These are phyloP conservation scores for Akanthomyces uredinophilus DNA, from an alignment of 2,329 filamentous ascomycete species.

Conservation along the genomic window DNA sequence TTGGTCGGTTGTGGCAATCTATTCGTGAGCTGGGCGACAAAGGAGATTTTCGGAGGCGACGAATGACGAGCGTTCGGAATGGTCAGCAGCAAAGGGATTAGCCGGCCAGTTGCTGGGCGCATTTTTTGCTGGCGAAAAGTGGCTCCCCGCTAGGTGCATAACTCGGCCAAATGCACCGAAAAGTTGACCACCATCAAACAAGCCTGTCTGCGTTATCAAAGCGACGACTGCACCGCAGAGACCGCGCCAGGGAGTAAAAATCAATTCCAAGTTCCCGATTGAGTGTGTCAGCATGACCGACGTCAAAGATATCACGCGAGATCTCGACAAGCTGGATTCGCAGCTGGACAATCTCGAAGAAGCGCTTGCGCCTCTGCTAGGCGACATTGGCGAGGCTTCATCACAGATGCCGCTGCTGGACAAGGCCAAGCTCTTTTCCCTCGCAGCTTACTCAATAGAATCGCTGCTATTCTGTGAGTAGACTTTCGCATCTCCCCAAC, in stretches of 20 bases:
- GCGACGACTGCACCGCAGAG: neutral
- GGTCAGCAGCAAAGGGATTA: constrained; percentile 12
- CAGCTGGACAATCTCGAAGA: constrained; percentile 76
- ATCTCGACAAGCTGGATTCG: constrained; percentile 68
- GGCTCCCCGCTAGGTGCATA: constrained; percentile 14
- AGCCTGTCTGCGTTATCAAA: neutral
- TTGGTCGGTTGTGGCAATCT: neutral
- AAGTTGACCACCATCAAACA: neutral
- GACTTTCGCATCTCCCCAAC: neutral
- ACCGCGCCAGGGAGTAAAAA: neutral
- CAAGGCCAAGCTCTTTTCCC: constrained; percentile 88
- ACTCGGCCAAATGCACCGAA: constrained; percentile 6
- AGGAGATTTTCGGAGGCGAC: constrained; percentile 7
- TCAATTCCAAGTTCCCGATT: neutral
- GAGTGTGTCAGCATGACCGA: constrained; percentile 31
- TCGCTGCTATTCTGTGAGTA: constrained; percentile 77
- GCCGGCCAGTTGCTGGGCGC: neutral
- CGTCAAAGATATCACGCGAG: constrained; percentile 54
- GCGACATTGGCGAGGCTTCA: constrained; percentile 60
- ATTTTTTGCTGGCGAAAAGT: neutral
- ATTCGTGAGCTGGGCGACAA: neutral
- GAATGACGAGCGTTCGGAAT: constrained; percentile 3
- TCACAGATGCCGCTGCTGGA: constrained; percentile 86
- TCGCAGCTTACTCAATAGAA: constrained; percentile 83
- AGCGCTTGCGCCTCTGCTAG: constrained; percentile 67